Conservation (phyloP, 306 rosid species). For the Bauhinia variegata region DNA sequence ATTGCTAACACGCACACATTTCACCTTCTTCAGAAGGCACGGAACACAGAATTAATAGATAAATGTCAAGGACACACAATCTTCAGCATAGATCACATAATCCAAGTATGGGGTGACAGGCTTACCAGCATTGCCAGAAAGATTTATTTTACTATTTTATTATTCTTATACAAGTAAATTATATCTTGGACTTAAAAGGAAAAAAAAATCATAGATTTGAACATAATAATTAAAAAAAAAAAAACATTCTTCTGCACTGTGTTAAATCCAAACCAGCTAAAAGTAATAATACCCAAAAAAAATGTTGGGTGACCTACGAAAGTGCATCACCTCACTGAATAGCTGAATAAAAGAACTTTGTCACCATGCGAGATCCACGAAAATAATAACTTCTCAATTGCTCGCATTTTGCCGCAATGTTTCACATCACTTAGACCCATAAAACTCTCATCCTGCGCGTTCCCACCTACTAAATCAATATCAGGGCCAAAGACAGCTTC, state of each 20-base stretch:
- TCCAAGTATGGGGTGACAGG: neutral
- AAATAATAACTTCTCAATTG: conserved; percentile 70
- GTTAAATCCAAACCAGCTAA: conserved; percentile 23
- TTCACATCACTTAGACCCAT: conserved; percentile 88
- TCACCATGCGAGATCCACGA: conserved; percentile 85
- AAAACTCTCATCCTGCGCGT: conserved; percentile 72
- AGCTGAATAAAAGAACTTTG: conserved; percentile 93
- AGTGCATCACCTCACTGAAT: conserved; percentile 72
- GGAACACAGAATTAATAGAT: no score
- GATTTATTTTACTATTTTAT: neutral
- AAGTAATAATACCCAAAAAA: conserved; percentile 2
- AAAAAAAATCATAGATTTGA: conserved; percentile 11
- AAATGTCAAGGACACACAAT: neutral
- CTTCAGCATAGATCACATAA: neutral
- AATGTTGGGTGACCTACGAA: conserved; percentile 25
- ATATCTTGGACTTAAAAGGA: conserved; percentile 22
- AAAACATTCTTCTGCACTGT: conserved; percentile 7
- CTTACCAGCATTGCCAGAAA: neutral
- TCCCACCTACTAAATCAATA: conserved; percentile 85
- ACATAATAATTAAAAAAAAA: conserved; percentile 4
- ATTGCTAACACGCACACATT: no score
- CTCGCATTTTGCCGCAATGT: conserved; percentile 95
- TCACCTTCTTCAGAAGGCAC: no score
- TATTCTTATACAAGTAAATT: neutral
- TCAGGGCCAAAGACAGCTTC: conserved; percentile 86